Percentiles rank a stretch among this genome's conserved stretches.
Evolutionary conservation across 306 rosid genomes (phyloP).

Genomic region (Cucumis cinereus): DNA sequence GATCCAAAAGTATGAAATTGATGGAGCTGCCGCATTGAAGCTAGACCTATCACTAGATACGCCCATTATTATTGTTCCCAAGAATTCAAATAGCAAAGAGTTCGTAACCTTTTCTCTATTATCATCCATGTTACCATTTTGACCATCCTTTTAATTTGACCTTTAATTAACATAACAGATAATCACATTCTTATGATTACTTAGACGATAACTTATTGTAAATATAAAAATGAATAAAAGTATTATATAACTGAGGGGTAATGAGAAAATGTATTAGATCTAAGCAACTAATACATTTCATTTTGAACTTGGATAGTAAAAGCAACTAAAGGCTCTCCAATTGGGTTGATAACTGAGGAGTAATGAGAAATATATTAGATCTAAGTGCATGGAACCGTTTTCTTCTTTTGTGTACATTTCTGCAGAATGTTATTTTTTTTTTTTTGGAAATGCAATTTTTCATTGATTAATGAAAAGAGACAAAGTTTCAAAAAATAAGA

Average conservation of each 20-base stretch:
- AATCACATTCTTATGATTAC: background rate
- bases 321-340: background rate
- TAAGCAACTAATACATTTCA: background rate
- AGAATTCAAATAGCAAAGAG: constrained; percentile 85
- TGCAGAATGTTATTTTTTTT: no score
- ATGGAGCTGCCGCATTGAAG: constrained; percentile 83
- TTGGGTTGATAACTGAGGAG: background rate
- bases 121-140: background rate
- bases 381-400: no score
- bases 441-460: no score
- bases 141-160: background rate
- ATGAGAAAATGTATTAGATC: no score
- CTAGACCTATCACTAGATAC: constrained; percentile 95
- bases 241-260: no score
- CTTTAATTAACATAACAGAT: background rate
- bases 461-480: no score
- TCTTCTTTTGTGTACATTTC: no score
- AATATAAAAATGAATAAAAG: background rate
- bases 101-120: constrained; percentile 27
- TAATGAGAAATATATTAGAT: background rate
- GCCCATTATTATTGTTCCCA: constrained; percentile 80
- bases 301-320: background rate
- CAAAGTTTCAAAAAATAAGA: no score
- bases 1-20: constrained; percentile 88
- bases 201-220: background rate